phyloP scores from a whole-genome alignment of 805 yeast genomes.

The Teunomyces kruisii region DNA sequence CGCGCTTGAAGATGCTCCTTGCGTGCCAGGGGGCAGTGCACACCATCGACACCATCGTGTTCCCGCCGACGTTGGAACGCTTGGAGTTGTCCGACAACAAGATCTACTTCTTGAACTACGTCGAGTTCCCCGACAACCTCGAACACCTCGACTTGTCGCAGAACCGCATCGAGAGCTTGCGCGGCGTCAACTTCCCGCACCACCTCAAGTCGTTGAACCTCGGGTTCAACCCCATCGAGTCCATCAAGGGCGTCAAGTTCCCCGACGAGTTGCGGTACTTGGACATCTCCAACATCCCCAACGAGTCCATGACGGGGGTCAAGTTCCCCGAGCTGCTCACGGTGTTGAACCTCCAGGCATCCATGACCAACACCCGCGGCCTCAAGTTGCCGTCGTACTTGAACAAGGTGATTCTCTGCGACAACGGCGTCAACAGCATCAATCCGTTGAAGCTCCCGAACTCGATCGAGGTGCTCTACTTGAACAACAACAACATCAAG shows the following conservation, averaged over 20 bases:
- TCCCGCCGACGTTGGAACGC: conserved; percentile 32
- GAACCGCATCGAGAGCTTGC: conserved; percentile 38
- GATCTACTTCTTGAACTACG: conserved; percentile 38
- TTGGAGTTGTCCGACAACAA: conserved; percentile 37
- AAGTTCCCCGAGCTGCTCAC: conserved; percentile 42
- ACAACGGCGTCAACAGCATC: conserved; percentile 44
- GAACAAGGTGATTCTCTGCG: conserved; percentile 31
- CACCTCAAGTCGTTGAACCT: conserved; percentile 28
- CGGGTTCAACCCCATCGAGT: conserved; percentile 42
- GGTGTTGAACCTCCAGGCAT: conserved; percentile 39
- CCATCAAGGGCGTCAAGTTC: conserved; percentile 39
- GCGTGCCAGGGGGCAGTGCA: conserved; percentile 36
- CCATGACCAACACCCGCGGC: conserved; percentile 46
- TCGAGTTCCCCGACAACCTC: conserved; percentile 35
- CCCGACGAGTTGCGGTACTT: conserved; percentile 37
- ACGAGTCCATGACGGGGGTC: conserved; percentile 48
- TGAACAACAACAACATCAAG: conserved; percentile 42
- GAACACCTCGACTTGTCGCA: conserved; percentile 35
- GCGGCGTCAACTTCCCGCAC: conserved; percentile 38
- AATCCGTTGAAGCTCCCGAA: conserved; percentile 45
- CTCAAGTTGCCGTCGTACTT: conserved; percentile 37
- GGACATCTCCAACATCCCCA: conserved; percentile 44
- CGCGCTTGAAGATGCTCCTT: conserved; percentile 25
- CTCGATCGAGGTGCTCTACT: conserved; percentile 35
- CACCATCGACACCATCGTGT: conserved; percentile 34